phyloP scores from a whole-genome alignment of 2,329 filamentous ascomycete genomes.

The Colletotrichum musicola region DNA sequence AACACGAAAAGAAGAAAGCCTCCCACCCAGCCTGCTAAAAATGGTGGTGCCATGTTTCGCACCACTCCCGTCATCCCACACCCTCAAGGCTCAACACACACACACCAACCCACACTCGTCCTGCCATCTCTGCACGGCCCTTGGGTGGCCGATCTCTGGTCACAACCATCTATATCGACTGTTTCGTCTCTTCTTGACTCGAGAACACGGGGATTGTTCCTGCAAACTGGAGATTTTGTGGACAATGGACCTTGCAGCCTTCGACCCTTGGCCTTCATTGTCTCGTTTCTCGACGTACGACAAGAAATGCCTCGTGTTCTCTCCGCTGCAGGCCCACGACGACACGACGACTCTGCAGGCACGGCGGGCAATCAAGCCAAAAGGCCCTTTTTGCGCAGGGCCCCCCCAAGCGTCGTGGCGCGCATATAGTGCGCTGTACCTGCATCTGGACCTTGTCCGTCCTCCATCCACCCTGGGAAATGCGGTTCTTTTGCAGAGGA shows the following conservation, averaged over 20 bases:
- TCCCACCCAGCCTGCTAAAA: conserved; percentile 5
- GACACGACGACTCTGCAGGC: neutral
- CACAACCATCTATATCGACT: too few relatives aligned
- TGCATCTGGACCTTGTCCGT: conserved; percentile 19
- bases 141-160: too few relatives aligned
- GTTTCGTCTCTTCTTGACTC: too few relatives aligned
- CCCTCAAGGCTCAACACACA: too few relatives aligned
- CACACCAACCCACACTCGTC: too few relatives aligned
- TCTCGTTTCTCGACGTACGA: conserved; percentile 3
- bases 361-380: too few relatives aligned
- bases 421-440: conserved; percentile 24
- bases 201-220: neutral
- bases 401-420: neutral
- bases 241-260: neutral
- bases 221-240: conserved; percentile 1
- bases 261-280: neutral
- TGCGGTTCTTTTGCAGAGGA: conserved; percentile 12
- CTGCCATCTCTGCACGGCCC: too few relatives aligned
- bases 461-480: neutral
- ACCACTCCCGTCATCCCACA: neutral
- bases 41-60: conserved; percentile 22
- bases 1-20: neutral
- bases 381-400: neutral
- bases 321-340: conserved; percentile 8
- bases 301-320: conserved; percentile 13